Conservation (phyloP, 75 land plant species). For the Larix kaempferi region DNA sequence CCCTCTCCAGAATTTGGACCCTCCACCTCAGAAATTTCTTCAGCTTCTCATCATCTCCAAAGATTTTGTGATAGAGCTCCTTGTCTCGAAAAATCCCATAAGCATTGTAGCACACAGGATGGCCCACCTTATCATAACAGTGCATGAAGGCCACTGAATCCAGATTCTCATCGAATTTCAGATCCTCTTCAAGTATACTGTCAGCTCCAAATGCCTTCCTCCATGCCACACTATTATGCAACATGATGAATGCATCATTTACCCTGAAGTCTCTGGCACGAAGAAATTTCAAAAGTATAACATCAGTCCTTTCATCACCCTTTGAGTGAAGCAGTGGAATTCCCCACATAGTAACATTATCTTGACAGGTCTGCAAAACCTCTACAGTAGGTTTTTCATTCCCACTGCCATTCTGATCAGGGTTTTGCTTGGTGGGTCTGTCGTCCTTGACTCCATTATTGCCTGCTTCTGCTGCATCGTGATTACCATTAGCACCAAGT, state of each 20-base stretch:
- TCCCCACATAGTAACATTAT: constrained; percentile 67
- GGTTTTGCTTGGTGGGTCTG: background rate
- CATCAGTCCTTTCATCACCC: constrained; percentile 65
- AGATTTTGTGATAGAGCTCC: constrained; percentile 76
- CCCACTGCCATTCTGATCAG: constrained; percentile 10
- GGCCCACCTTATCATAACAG: constrained; percentile 65
- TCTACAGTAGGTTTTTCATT: background rate
- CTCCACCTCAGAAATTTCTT: constrained; percentile 82
- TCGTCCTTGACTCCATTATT: background rate
- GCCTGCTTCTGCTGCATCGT: background rate
- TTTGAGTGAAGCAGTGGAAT: constrained; percentile 37
- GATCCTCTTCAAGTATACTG: constrained; percentile 62
- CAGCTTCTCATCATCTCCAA: constrained; percentile 80
- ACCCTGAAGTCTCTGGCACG: constrained; percentile 88
- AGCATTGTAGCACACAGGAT: constrained; percentile 94
- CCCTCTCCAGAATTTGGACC: constrained; percentile 82
- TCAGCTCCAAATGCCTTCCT: constrained; percentile 66
- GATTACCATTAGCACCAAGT: background rate
- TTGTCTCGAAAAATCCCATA: constrained; percentile 81
- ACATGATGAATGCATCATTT: constrained; percentile 57
- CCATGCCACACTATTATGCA: constrained; percentile 64
- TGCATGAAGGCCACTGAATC: constrained; percentile 74
- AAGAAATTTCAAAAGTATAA: constrained; percentile 81
- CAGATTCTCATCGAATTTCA: constrained; percentile 79
- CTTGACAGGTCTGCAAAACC: constrained; percentile 2